Conservation (phyloP, 2,329 filamentous ascomycete genomes). For the Bipolaris gigantea region DNA sequence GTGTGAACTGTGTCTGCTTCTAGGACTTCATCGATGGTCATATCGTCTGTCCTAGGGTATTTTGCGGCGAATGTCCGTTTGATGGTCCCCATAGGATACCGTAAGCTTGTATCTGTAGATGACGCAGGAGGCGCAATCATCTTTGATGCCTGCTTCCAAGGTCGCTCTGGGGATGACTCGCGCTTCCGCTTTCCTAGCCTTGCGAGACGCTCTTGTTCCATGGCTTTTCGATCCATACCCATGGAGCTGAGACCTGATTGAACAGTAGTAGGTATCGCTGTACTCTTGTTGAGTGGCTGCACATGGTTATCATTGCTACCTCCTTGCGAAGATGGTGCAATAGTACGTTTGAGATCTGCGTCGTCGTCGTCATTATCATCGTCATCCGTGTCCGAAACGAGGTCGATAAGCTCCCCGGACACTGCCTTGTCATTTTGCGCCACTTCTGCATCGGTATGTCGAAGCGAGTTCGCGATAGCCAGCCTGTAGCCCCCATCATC, state of each 20-base stretch:
- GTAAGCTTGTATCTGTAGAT: slow-evolving; percentile 12
- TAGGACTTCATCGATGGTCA: slow-evolving; percentile 85
- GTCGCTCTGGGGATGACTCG: slow-evolving; percentile 48
- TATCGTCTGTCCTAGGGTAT: slow-evolving; percentile 67
- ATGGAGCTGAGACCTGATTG: slow-evolving; percentile 37
- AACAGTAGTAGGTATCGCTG: background rate
- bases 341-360: slow-evolving; percentile 30
- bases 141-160: slow-evolving; percentile 31
- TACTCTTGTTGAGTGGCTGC: background rate
- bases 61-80: slow-evolving; percentile 79
- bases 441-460: slow-evolving; percentile 15
- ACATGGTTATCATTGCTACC: background rate
- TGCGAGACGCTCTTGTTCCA: slow-evolving; percentile 82
- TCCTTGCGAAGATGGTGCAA: slow-evolving; percentile 33
- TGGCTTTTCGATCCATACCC: slow-evolving; percentile 72
- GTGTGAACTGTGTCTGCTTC: slow-evolving; percentile 71
- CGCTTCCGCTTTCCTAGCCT: slow-evolving; percentile 65
- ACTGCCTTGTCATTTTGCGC: background rate
- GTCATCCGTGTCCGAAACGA: slow-evolving; percentile 22
- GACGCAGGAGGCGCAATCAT: background rate
- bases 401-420: slow-evolving; percentile 16
- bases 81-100: slow-evolving; percentile 65
- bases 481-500: slow-evolving; percentile 35
- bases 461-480: slow-evolving; percentile 37
- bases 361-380: slow-evolving; percentile 29